phyloP scores from a whole-genome alignment of 129 eudicot genomes.

The Helianthus annuus region DNA sequence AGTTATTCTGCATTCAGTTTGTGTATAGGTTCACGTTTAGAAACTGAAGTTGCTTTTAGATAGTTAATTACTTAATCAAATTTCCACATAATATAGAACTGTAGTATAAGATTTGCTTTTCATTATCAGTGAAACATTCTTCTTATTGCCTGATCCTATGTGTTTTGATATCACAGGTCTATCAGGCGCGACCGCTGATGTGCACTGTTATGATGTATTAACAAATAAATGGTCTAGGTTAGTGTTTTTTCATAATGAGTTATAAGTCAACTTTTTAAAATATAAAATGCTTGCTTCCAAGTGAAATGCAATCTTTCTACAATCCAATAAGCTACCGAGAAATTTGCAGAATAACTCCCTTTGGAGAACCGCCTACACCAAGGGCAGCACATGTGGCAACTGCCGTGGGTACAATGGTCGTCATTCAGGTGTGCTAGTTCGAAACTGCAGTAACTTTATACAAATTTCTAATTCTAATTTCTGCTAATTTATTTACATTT shows the following conservation, averaged over 20 bases:
- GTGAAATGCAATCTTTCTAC: constrained; percentile 6
- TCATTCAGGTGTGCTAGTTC: constrained; percentile 72
- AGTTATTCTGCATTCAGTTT: constrained; percentile 15
- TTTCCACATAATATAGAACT: constrained; percentile 1
- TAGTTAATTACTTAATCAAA: background rate
- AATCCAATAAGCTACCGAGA: background rate
- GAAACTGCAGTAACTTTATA: constrained; percentile 4
- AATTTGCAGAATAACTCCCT: constrained; percentile 76
- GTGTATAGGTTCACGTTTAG: constrained; percentile 18
- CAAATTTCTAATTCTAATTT: background rate
- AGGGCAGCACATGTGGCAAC: constrained; percentile 99
- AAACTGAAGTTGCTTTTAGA: background rate
- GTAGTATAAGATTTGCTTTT: constrained; percentile 14
- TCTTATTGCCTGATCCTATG: constrained; percentile 23
- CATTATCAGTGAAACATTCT: constrained; percentile 9
- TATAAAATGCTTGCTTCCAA: background rate
- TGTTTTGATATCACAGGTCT: constrained; percentile 63
- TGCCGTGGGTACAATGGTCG: constrained; percentile 99
- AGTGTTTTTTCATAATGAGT: constrained; percentile 19
- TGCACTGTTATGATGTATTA: constrained; percentile 91
- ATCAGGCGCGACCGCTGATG: constrained; percentile 98
- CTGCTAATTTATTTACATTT: constrained; percentile 1
- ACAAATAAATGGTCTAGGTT: constrained; percentile 98
- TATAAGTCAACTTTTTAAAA: constrained; percentile 5
- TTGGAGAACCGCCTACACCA: constrained; percentile 99